Evolutionary conservation across 495 filamentous ascomycete genomes (phyloP).

Genomic region (Melanomma pulvis-pyrius): DNA sequence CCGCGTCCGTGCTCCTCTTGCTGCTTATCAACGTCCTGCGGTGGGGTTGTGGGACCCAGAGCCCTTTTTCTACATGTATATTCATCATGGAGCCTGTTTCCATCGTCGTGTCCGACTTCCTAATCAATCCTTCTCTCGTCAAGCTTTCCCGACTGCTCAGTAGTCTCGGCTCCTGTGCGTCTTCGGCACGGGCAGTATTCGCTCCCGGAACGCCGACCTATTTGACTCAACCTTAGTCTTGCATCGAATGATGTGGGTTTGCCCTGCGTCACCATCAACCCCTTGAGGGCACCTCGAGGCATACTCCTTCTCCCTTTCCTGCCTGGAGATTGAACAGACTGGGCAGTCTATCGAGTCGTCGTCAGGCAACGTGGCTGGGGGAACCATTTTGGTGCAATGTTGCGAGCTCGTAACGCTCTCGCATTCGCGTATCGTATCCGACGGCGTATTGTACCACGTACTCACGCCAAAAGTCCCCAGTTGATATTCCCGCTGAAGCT

Average conservation of each 20-base stretch:
- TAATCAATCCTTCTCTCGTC: conserved; percentile 11
- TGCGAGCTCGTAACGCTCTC: conserved; percentile 24
- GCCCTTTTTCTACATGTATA: not conserved
- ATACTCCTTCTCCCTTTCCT: not conserved
- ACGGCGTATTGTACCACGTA: not conserved
- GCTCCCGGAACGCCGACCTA: conserved; percentile 3
- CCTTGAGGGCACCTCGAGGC: not conserved
- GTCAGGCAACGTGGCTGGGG: conserved; percentile 34
- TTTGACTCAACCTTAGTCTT: not conserved
- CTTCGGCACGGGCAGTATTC: conserved; percentile 4
- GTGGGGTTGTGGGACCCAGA: not conserved
- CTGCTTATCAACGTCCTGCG: conserved; percentile 30
- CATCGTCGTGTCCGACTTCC: conserved; percentile 1
- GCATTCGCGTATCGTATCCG: not conserved
- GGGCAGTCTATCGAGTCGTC: conserved; percentile 8
- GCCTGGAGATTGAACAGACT: not conserved
- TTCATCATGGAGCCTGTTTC: not conserved
- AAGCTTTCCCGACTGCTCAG: not conserved
- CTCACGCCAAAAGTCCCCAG: not conserved
- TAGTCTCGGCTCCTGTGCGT: conserved; percentile 5
- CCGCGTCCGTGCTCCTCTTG: conserved; percentile 13
- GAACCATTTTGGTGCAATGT: conserved; percentile 18
- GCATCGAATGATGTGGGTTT: conserved; percentile 1
- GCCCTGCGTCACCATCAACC: not conserved
- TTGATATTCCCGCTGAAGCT: conserved; percentile 10